Conservation (phyloP, 2,329 filamentous ascomycete species). For the Zarea fungicola region DNA sequence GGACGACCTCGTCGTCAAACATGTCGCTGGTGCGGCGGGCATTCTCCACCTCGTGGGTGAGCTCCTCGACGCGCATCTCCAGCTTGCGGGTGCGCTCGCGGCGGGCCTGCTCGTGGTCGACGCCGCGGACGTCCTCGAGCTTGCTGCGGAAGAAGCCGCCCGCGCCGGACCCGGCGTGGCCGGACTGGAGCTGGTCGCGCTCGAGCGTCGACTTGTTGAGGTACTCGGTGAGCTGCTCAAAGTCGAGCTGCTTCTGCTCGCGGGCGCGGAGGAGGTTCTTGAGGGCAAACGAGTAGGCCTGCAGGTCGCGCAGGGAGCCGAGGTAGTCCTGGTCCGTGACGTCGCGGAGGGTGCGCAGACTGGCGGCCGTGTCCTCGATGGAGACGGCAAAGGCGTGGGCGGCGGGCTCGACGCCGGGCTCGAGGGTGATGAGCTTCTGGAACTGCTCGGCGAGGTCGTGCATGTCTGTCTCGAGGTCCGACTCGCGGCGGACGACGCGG, state of each 20-base stretch:
- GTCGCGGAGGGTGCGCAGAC: conserved; percentile 77
- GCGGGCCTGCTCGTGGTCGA: conserved; percentile 89
- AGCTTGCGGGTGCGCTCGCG: conserved; percentile 84
- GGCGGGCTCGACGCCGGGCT: conserved; percentile 77
- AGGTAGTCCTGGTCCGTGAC: conserved; percentile 95
- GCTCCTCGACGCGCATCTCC: conserved; percentile 85
- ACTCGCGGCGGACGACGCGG: conserved; percentile 79
- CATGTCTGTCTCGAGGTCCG: conserved; percentile 83
- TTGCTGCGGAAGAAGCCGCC: conserved; percentile 87
- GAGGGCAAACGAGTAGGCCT: conserved; percentile 82
- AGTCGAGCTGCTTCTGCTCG: conserved; percentile 97
- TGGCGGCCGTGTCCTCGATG: conserved; percentile 75
- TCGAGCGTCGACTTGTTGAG: conserved; percentile 85
- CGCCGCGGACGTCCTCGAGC: conserved; percentile 92
- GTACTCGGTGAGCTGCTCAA: conserved; percentile 92
- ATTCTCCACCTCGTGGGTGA: conserved; percentile 82
- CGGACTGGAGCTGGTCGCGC: conserved; percentile 69
- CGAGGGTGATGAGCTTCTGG: conserved; percentile 83
- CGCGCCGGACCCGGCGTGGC: conserved; percentile 62
- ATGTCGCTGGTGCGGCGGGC: conserved; percentile 83
- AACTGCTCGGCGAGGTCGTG: conserved; percentile 89
- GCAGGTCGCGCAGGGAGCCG: conserved; percentile 88
- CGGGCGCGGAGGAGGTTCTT: conserved; percentile 86
- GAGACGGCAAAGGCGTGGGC: conserved; percentile 83
- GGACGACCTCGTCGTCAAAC: conserved; percentile 94